phyloP scores from a whole-genome alignment of 1,284 basidiomycete genomes.

The Melampsora abietis-canadensis region DNA sequence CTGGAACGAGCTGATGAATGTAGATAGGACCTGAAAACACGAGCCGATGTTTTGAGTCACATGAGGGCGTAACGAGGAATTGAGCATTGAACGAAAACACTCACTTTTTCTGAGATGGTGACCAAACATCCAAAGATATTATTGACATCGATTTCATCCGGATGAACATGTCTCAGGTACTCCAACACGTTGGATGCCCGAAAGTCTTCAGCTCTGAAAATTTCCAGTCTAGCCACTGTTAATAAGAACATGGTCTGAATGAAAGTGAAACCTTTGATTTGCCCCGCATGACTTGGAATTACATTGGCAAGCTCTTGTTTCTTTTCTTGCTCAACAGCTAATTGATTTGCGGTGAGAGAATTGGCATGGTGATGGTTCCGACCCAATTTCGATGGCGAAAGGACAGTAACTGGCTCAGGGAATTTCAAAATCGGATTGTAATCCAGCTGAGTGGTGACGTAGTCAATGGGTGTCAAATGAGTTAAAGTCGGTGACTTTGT shows the following conservation, averaged over 20 bases:
- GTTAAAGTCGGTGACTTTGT: slow-evolving; percentile 82
- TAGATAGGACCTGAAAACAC: slow-evolving; percentile 28
- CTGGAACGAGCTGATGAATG: slow-evolving; percentile 39
- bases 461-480: slow-evolving; percentile 76
- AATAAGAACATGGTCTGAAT: slow-evolving; percentile 84
- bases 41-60: neutral
- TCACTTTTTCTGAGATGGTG: slow-evolving; percentile 77
- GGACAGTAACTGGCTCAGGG: slow-evolving; percentile 12
- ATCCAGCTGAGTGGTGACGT: slow-evolving; percentile 81
- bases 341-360: slow-evolving; percentile 15
- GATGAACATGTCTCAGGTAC: slow-evolving; percentile 83
- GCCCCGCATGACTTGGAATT: slow-evolving; percentile 67
- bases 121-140: slow-evolving; percentile 73
- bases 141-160: slow-evolving; percentile 64
- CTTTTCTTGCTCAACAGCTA: slow-evolving; percentile 43
- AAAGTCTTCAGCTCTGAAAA: slow-evolving; percentile 75
- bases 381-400: slow-evolving; percentile 22
- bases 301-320: slow-evolving; percentile 53
- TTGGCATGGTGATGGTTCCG: slow-evolving; percentile 10
- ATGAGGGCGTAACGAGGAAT: slow-evolving; percentile 7
- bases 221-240: slow-evolving; percentile 84
- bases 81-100: slow-evolving; percentile 36
- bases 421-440: slow-evolving; percentile 77
- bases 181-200: slow-evolving; percentile 75
- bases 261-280: slow-evolving; percentile 71